Evolutionary conservation across 352 stramenopile species (phyloP).

Genomic region (Pythium coloratum): DNA sequence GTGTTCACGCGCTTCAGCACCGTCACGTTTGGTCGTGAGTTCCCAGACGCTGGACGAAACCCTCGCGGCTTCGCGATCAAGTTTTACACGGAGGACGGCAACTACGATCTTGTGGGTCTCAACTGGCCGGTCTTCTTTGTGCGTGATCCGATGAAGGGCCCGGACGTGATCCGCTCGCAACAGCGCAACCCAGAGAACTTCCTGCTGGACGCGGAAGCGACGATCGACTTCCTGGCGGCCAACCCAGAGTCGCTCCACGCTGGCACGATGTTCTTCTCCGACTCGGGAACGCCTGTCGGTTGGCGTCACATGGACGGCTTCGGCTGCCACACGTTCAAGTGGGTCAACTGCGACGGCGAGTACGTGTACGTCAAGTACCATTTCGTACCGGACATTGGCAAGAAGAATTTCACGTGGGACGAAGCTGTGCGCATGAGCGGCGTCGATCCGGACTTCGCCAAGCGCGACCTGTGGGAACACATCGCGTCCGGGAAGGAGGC

Average conservation of each 20-base stretch:
- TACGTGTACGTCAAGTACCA: conserved; percentile 92
- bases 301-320: conserved; percentile 93
- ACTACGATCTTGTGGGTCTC: conserved; percentile 94
- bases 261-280: conserved; percentile 87
- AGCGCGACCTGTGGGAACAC: conserved; percentile 90
- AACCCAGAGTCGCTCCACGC: conserved; percentile 90
- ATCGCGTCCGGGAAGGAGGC: conserved; percentile 83
- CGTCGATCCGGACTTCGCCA: conserved; percentile 87
- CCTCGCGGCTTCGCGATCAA: conserved; percentile 92
- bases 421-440: conserved; percentile 67
- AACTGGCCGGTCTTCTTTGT: conserved; percentile 96
- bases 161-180: conserved; percentile 93
- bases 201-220: conserved; percentile 85
- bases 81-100: conserved; percentile 93
- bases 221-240: conserved; percentile 94
- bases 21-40: conserved; percentile 28
- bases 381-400: conserved; percentile 91
- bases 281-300: conserved; percentile 87
- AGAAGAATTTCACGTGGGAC: conserved; percentile 85
- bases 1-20: conserved; percentile 30
- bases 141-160: conserved; percentile 91
- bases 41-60: conserved; percentile 52
- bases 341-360: conserved; percentile 79
- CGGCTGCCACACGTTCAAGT: conserved; percentile 91
- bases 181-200: conserved; percentile 90